phyloP scores from a whole-genome alignment of 2,329 filamentous ascomycete genomes.

The Aspergillus ochraceoroseus region DNA sequence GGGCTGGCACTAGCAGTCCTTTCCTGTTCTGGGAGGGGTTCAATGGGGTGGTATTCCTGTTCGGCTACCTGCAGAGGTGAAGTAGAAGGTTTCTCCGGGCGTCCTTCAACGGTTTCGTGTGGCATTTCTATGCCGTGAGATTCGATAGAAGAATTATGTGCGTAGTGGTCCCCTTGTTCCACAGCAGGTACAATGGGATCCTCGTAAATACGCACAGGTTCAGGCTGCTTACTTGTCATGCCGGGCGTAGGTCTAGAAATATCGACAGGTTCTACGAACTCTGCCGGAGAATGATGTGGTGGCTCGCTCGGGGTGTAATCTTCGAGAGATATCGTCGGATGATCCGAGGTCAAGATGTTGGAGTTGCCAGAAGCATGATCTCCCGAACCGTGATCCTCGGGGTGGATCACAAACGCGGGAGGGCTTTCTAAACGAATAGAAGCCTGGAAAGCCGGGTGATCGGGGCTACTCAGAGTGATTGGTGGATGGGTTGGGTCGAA shows the following conservation, averaged over 20 bases:
- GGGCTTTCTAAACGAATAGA: slow-evolving; percentile 1
- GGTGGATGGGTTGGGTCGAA: background rate
- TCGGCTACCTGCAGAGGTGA: background rate
- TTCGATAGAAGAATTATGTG: background rate
- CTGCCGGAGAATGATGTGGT: background rate
- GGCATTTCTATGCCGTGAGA: background rate
- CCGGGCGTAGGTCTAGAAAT: background rate
- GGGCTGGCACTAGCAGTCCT: background rate
- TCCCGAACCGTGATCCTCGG: background rate
- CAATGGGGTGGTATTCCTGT: background rate
- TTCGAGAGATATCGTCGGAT: background rate
- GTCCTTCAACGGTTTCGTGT: background rate
- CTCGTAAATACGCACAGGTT: background rate
- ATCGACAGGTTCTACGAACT: background rate
- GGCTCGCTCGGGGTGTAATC: background rate
- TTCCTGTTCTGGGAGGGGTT: background rate
- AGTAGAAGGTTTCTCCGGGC: background rate
- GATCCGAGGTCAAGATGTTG: background rate
- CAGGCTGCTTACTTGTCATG: background rate
- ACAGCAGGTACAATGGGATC: background rate
- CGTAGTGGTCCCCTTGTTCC: background rate
- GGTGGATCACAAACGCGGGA: background rate
- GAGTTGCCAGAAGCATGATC: background rate
- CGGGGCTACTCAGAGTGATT: background rate
- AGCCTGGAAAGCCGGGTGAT: background rate